Evolutionary conservation across 352 stramenopile species (phyloP).

Genomic region (Blastocystis sp.): DNA sequence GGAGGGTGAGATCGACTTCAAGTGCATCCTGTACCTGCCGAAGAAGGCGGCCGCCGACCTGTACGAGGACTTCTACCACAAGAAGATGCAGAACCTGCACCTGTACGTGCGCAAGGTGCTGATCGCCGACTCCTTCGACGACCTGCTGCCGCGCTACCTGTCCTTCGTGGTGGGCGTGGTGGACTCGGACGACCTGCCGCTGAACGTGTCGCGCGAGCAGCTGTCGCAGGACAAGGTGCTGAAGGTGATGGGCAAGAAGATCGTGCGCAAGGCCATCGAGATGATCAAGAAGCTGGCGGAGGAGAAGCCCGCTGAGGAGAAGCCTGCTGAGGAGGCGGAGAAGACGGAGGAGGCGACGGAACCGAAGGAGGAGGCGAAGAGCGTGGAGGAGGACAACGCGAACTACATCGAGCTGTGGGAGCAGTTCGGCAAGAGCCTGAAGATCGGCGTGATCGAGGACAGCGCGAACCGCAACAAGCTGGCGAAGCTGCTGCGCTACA

Average conservation of each 20-base stretch:
- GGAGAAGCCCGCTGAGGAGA: conserved; percentile 71
- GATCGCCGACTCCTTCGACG: conserved; percentile 94
- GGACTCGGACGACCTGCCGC: no score
- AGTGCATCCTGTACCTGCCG: conserved; percentile 95
- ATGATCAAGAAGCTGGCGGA: conserved; percentile 91
- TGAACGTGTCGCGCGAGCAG: conserved; percentile 90
- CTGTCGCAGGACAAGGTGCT: conserved; percentile 98
- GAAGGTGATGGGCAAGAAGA: conserved; percentile 98
- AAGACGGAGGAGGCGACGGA: conserved; percentile 75
- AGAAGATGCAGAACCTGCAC: conserved; percentile 84
- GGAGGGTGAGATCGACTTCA: conserved; percentile 99
- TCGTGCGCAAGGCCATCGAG: conserved; percentile 97
- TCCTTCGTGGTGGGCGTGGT: conserved; percentile 85
- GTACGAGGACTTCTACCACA: conserved; percentile 86
- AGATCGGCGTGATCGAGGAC: conserved; percentile 98
- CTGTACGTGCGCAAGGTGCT: conserved; percentile 98
- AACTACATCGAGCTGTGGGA: conserved; percentile 97
- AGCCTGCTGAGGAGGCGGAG: conserved; percentile 74
- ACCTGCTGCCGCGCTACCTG: conserved; percentile 95
- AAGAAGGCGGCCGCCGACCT: conserved; percentile 80
- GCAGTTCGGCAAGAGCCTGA: conserved; percentile 94
- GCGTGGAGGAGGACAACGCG: conserved; percentile 75
- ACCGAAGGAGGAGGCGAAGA: conserved; percentile 73
- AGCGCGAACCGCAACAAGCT: conserved; percentile 88
- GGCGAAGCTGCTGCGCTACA: conserved; percentile 92